A percentile compares a stretch with the other conserved stretches of the same genome.
phyloP scores from a whole-genome alignment of 345 rosid genomes.

The Hypericum androsaemum region DNA sequence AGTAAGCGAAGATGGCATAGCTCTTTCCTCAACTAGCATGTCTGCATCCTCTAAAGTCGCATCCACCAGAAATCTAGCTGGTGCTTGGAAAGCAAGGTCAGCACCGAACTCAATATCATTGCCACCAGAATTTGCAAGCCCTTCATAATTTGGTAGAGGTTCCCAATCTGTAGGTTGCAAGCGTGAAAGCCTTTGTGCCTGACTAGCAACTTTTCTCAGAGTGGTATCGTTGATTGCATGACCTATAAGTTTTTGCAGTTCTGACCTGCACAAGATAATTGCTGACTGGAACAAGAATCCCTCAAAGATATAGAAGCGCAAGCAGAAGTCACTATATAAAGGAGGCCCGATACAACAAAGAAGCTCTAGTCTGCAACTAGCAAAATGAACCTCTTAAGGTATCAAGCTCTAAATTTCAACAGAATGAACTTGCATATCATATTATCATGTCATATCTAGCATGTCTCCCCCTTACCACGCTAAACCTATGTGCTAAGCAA shows the following conservation, averaged over 20 bases:
- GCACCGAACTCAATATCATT: slow-evolving; percentile 64
- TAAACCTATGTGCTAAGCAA: too few relatives aligned
- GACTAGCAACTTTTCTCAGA: slow-evolving; percentile 43
- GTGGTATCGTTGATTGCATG: slow-evolving; percentile 41
- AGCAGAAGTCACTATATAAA: too few relatives aligned
- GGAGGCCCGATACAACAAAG: too few relatives aligned
- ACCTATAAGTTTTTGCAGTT: slow-evolving; percentile 65
- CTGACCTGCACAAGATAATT: slow-evolving; percentile 39
- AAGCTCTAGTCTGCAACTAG: too few relatives aligned
- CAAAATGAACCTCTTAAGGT: too few relatives aligned
- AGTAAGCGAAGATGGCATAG: slow-evolving; percentile 27
- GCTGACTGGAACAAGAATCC: background rate
- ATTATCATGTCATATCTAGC: too few relatives aligned
- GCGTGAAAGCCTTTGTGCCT: slow-evolving; percentile 42
- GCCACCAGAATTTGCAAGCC: slow-evolving; percentile 26
- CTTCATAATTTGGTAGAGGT: slow-evolving; percentile 22
- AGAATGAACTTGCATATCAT: too few relatives aligned
- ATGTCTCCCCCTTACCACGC: too few relatives aligned
- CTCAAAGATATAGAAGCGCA: too few relatives aligned
- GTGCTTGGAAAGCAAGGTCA: slow-evolving; percentile 61
- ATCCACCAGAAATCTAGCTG: slow-evolving; percentile 73
- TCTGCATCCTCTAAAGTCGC: slow-evolving; percentile 41
- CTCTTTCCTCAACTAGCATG: slow-evolving; percentile 32
- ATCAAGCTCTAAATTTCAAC: too few relatives aligned
- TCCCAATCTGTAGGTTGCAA: slow-evolving; percentile 44